These are phyloP conservation scores for Pleurotus sapidus DNA, from an alignment of 768 basidiomycete genomes.

Conservation along the genomic window DNA sequence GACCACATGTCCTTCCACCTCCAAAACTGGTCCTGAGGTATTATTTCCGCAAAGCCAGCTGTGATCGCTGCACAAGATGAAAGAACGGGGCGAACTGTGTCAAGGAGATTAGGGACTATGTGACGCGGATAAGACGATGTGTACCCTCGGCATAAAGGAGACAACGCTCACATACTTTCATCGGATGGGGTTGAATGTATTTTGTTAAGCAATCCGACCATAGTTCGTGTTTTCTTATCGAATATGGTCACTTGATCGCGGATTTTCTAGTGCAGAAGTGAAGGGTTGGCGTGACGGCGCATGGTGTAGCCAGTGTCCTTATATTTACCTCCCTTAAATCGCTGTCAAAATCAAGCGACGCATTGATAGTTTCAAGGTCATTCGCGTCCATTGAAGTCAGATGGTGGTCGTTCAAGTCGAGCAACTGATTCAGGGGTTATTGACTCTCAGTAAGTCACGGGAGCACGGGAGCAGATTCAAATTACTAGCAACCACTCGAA, in stretches of 20 bases:
- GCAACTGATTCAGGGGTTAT: neutral
- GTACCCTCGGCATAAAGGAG: conserved; percentile 8
- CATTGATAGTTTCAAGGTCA: conserved; percentile 56
- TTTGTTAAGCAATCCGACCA: conserved; percentile 75
- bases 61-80: conserved; percentile 49
- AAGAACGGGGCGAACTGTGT: conserved; percentile 53
- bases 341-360: conserved; percentile 58
- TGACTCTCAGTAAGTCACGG: neutral
- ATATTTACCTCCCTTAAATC: conserved; percentile 58
- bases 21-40: conserved; percentile 78
- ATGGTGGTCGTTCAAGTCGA: neutral
- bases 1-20: conserved; percentile 85
- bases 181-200: conserved; percentile 71
- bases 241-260: conserved; percentile 71
- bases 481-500: too few relatives aligned
- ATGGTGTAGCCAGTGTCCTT: neutral
- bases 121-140: conserved; percentile 9
- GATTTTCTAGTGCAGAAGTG: conserved; percentile 56
- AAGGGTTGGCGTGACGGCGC: neutral
- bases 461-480: too few relatives aligned
- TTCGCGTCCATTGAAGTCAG: conserved; percentile 46
- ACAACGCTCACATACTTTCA: conserved; percentile 42
- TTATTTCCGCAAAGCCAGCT: conserved; percentile 48
- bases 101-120: conserved; percentile 60
- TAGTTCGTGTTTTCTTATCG: conserved; percentile 70